phyloP scores from a whole-genome alignment of 1,284 basidiomycete genomes.

The Clitocybe nebularis region DNA sequence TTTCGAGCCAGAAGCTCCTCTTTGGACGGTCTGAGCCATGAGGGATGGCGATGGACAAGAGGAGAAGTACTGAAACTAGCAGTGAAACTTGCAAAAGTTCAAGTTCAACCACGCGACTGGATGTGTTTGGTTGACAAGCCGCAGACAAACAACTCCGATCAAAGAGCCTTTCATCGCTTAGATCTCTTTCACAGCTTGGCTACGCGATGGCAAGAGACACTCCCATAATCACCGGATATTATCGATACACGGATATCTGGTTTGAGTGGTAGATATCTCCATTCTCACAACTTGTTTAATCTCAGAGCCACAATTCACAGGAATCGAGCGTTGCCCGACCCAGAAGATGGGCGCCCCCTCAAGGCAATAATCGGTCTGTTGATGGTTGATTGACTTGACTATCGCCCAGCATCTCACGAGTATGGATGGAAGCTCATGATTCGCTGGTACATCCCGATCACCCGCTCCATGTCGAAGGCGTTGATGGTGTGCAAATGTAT shows the following conservation, averaged over 20 bases:
- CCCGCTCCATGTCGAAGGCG: constrained; percentile 61
- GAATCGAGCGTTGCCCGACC: constrained; percentile 28
- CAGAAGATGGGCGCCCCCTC: constrained; percentile 55
- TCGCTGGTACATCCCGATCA: constrained; percentile 66
- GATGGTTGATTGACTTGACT: background rate
- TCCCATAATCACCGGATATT: constrained; percentile 62
- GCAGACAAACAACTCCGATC: background rate
- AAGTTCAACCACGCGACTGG: too few species aligned
- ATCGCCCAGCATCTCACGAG: background rate
- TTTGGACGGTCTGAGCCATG: constrained; percentile 53
- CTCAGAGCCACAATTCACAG: constrained; percentile 19
- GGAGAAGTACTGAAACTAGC: constrained; percentile 8
- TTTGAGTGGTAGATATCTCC: constrained; percentile 54
- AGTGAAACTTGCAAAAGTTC: constrained; percentile 7
- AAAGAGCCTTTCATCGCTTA: constrained; percentile 3
- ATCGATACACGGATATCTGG: constrained; percentile 76
- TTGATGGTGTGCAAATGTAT: constrained; percentile 65
- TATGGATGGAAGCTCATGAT: constrained; percentile 50
- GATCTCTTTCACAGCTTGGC: background rate
- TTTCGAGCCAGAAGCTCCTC: constrained; percentile 34
- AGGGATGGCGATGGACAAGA: constrained; percentile 2
- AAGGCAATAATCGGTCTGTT: constrained; percentile 57
- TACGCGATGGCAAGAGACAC: constrained; percentile 17
- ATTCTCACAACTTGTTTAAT: constrained; percentile 4
- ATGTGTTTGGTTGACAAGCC: background rate